Evolutionary conservation across 2,329 filamentous ascomycete genomes (phyloP).

Genomic region (Cladosporium velox): DNA sequence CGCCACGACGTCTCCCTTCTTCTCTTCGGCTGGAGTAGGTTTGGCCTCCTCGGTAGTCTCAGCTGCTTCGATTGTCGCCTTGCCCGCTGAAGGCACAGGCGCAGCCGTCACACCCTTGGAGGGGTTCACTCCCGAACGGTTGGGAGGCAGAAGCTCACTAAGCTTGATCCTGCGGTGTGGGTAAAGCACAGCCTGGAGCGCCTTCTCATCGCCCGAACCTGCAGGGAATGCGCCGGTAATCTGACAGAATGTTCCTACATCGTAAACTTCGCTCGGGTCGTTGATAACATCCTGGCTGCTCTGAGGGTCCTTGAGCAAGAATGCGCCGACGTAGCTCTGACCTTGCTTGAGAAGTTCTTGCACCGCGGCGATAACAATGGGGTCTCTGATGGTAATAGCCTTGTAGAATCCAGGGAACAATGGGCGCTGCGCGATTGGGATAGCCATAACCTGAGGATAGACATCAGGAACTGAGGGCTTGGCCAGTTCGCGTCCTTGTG

Average conservation of each 20-base stretch:
- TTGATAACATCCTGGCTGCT: constrained; percentile 93
- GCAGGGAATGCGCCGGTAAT: constrained; percentile 95
- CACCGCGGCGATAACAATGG: constrained; percentile 86
- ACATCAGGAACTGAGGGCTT: constrained; percentile 91
- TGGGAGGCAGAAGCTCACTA: constrained; percentile 75
- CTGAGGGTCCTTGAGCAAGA: constrained; percentile 94
- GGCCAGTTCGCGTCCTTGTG: constrained; percentile 69
- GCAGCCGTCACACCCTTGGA: constrained; percentile 36
- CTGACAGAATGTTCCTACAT: constrained; percentile 95
- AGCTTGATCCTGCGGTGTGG: constrained; percentile 93
- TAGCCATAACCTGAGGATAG: constrained; percentile 96
- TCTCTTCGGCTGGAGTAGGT: constrained; percentile 60
- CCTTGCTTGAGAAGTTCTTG: constrained; percentile 96
- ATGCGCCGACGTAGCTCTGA: constrained; percentile 95
- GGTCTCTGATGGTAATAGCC: constrained; percentile 93
- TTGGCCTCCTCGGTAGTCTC: constrained; percentile 30
- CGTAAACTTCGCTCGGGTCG: constrained; percentile 86
- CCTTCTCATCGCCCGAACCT: constrained; percentile 70
- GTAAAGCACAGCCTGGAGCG: constrained; percentile 89
- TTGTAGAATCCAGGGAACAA: constrained; percentile 99
- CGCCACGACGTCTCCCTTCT: constrained; percentile 90
- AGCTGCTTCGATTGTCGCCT: constrained; percentile 46
- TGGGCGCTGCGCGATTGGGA: constrained; percentile 90
- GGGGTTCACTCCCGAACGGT: constrained; percentile 53
- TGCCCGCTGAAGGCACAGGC: constrained; percentile 46